Percentiles rank a stretch among this genome's conserved stretches.
These are phyloP conservation scores for Talaromyces rugulosus DNA, from an alignment of 2,329 filamentous ascomycete species.

Conservation along the genomic window DNA sequence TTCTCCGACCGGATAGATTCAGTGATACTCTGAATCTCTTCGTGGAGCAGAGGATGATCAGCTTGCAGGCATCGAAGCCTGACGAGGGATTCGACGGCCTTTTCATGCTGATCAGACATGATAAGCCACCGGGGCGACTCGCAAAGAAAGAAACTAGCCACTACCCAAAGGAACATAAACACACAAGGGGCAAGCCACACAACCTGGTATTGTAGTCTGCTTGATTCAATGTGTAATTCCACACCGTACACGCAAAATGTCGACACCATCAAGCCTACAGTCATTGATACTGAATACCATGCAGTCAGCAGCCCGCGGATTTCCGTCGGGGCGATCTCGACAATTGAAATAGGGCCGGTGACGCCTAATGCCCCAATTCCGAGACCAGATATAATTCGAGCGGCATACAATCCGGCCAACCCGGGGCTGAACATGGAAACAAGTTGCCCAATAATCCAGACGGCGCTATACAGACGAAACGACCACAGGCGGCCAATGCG, in stretches of 20 bases:
- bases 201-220: no score
- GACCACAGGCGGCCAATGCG: conserved; percentile 39
- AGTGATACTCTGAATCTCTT: no score
- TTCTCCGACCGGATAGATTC: no score
- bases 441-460: conserved; percentile 22
- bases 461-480: conserved; percentile 32
- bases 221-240: conserved; percentile 17
- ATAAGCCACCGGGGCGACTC: no score
- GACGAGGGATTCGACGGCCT: no score
- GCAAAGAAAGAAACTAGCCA: no score
- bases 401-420: conserved; percentile 26
- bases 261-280: conserved; percentile 25
- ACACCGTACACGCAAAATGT: conserved; percentile 27
- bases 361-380: conserved; percentile 39
- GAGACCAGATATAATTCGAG: conserved; percentile 35
- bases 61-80: no score
- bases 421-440: conserved; percentile 16
- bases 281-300: conserved; percentile 34
- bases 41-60: no score
- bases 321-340: conserved; percentile 38
- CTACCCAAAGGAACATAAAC: no score
- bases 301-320: conserved; percentile 36
- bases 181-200: no score
- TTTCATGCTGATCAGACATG: no score
- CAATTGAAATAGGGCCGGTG: conserved; percentile 34